These are phyloP conservation scores for Malbranchea cinnamomea DNA, from an alignment of 2,329 filamentous ascomycete species.

Conservation along the genomic window DNA sequence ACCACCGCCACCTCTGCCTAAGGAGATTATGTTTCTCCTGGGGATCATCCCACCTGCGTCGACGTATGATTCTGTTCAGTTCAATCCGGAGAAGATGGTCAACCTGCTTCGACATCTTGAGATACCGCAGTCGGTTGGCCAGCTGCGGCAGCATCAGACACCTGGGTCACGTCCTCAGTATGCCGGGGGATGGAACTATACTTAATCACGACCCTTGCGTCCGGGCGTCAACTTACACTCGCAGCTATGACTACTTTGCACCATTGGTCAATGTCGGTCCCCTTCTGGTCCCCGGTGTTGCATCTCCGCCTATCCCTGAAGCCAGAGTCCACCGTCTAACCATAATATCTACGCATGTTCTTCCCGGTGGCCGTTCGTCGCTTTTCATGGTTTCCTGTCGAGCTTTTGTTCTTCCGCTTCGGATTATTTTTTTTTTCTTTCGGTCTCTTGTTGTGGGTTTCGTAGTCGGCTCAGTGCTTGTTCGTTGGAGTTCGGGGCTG, in stretches of 20 bases:
- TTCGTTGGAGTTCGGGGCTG: no score
- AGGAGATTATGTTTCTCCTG: conserved; percentile 47
- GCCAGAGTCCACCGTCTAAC: no score
- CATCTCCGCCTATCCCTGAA: no score
- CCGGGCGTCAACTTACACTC: neutral
- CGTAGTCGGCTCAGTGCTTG: neutral
- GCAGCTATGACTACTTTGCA: no score
- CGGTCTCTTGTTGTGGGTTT: neutral
- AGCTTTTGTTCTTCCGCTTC: conserved; percentile 1
- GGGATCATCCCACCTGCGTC: conserved; percentile 61
- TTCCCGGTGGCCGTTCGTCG: neutral
- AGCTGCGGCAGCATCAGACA: conserved; percentile 21
- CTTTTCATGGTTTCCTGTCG: neutral
- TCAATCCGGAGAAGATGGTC: conserved; percentile 58
- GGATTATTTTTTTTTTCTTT: conserved; percentile 3
- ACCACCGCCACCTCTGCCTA: conserved; percentile 53
- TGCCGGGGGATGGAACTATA: conserved; percentile 17
- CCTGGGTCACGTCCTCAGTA: conserved; percentile 17
- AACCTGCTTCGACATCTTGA: conserved; percentile 54
- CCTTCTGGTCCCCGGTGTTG: no score
- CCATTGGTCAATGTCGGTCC: no score
- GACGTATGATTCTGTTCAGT: conserved; percentile 54
- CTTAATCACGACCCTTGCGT: neutral
- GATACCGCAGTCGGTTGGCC: conserved; percentile 41
- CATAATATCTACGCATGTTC: neutral